A percentile compares a stretch with the other conserved stretches of the same genome.
phyloP scores from a whole-genome alignment of 2,329 filamentous ascomycete species.

The Periglandula ipomoeae region DNA sequence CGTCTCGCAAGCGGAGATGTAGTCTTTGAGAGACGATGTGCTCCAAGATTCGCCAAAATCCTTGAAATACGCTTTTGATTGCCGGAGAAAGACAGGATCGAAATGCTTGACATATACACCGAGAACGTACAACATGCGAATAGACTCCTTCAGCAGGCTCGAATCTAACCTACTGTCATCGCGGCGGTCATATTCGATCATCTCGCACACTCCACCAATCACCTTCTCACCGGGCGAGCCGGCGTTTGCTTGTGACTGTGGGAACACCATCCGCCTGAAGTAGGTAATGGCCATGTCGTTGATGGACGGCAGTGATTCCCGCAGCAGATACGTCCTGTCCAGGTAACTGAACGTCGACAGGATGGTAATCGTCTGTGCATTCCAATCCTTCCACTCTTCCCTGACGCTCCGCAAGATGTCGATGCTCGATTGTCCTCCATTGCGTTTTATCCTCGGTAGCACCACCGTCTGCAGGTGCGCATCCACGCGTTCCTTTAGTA shows the following conservation, averaged over 20 bases:
- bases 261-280: constrained; percentile 57
- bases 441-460: constrained; percentile 41
- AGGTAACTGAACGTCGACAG: constrained; percentile 90
- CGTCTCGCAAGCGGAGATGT: constrained; percentile 60
- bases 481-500: constrained; percentile 58
- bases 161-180: constrained; percentile 48
- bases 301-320: constrained; percentile 60
- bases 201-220: constrained; percentile 54
- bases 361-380: constrained; percentile 60
- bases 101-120: constrained; percentile 72
- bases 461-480: constrained; percentile 56
- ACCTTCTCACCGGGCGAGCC: constrained; percentile 21
- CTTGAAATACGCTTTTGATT: constrained; percentile 59
- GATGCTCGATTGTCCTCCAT: constrained; percentile 45
- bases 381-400: constrained; percentile 67
- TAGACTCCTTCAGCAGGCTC: constrained; percentile 59
- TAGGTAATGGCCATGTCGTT: constrained; percentile 71
- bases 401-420: constrained; percentile 51
- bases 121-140: constrained; percentile 79
- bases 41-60: constrained; percentile 62
- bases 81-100: constrained; percentile 62
- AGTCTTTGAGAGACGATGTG: constrained; percentile 57
- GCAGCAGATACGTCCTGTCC: constrained; percentile 79
- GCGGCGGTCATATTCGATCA: constrained; percentile 65
- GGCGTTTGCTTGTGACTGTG: constrained; percentile 8